Base-by-base conservation (phyloP, 495 filamentous ascomycete genomes). In the Penicillium ochrochloron region DNA sequence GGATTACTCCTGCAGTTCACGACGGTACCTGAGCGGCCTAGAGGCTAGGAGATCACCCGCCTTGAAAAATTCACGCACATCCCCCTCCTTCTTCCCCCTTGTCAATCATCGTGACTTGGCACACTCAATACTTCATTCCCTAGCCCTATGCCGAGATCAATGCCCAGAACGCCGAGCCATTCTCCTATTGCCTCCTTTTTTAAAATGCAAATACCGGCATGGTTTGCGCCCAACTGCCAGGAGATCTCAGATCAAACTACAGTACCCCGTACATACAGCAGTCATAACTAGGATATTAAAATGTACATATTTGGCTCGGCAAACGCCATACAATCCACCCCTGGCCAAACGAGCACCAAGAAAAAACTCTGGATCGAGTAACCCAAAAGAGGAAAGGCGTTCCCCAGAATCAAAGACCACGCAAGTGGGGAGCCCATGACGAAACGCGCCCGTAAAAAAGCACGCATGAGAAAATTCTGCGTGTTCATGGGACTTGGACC, bases 21-120 rank as follows among this genome's bases (percentile, higher is more conserved):
- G 31, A 35, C 60, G 68, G 69, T 69, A 67, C 66, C 69, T 71
- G 68, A 66, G 62, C 25, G 25, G 25, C 25, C 25, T 2, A 27
- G 25, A 4, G 65, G 8, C n/a, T 48, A 9, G 53, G 34, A 58
- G 59, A 66, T 63, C 59, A 59, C 59, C 65, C 64, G 50, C 61
- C 2, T 31, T 11, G 15, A 60, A 69, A 69, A 66, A 70, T 61
- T 66, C 59, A 63, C 62, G 60, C 68, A 71, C 31, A 6, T 27
- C 25, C 25, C 25, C 25, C 25, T 27, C 15, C 39, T 21, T 19
- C 23, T 15, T 5, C 34, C 23, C 55, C 55, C 35, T 44, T 15
- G 55, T 25, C 37, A 4, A 55, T 1, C 34, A 41, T n/a, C 33
- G 8, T 25, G 46, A 15, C 46, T 25, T 50, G 19, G 46, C 21